Base-by-base conservation (phyloP, 805 yeast species). In the Yarrowia yakushimensis region DNA sequence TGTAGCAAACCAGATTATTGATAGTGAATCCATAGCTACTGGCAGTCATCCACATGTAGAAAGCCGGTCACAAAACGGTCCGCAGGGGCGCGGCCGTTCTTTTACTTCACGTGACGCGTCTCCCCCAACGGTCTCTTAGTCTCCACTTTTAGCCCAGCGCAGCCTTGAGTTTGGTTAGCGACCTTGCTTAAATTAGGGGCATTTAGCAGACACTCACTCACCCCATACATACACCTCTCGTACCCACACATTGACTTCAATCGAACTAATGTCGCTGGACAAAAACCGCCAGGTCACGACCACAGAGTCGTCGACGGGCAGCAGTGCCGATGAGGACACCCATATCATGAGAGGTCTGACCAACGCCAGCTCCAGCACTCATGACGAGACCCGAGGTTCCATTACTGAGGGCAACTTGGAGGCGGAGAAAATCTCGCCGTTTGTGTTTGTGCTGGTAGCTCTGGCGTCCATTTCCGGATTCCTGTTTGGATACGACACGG, bases 401-500 rank as follows among this genome's bases (percentile, higher is more conserved):
- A 18, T 52, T 11, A 2, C 22, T 1, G 59, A 52, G 18, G 61
- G 46, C 39, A 60, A 73, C 18, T 71, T 73, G 30, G 76, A 73
- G 64, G 55, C 68, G 23, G 66, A 72, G 31, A 62, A 61, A 43
- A 72, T 73, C 33, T 64, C 94, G 11, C 74, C 78, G 8, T 75
- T 88, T 69, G 90, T 91, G 55, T 76, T 90, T 23, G 74, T 82
- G 27, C 74, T 91, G 60, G 88, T 96, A 0, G 78, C 85, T 57
- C 66, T 72, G 25, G 85, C 97, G 0, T 91, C 97, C 8, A 86
- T 93, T 66, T 91, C 97, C 0, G 98, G 98, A 1, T 90, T 92
- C 75, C 84, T 93, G 90, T 93, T 93, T 75, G 99, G 99, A 68
- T 93, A 93, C 71, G 99, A 93, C 74, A 93, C 98, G 0, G 98